A percentile compares a stretch with the other conserved stretches of the same genome.
Conservation (phyloP, 225 moss, liverwort and hornwort species). For the Physcomitrellopsis africana region DNA sequence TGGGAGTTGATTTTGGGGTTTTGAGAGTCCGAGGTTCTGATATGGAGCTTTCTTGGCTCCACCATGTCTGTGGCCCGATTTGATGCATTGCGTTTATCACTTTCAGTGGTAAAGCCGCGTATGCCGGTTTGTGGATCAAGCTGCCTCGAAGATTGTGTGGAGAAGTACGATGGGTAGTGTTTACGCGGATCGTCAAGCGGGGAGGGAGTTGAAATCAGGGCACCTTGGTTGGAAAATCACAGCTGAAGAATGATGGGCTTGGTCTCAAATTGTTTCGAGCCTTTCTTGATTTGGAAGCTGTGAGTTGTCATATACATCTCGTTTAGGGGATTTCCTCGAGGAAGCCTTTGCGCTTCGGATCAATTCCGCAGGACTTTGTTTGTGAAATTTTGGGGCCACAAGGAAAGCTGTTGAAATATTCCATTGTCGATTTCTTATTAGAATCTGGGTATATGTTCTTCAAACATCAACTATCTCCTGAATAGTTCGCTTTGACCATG, state of each 20-base stretch:
- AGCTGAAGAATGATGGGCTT: conserved; percentile 1
- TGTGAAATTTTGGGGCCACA: conserved; percentile 19
- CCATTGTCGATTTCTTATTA: conserved; percentile 20
- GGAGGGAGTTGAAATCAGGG: not conserved
- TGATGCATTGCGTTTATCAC: not conserved
- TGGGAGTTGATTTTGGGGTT: not conserved
- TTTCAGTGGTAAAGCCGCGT: not conserved
- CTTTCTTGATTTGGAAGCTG: not conserved
- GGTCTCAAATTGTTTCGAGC: not conserved
- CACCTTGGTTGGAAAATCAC: conserved; percentile 11
- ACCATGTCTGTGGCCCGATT: conserved; percentile 20
- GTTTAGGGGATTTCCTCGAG: not conserved
- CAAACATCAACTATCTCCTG: not conserved
- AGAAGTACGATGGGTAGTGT: conserved; percentile 17
- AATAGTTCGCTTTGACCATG: not conserved
- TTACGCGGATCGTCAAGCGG: conserved; percentile 2
- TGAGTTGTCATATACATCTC: not conserved
- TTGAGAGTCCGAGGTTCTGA: conserved; percentile 6
- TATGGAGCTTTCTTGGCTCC: conserved; percentile 1
- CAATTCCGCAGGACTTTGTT: conserved; percentile 26
- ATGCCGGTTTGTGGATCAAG: conserved; percentile 24
- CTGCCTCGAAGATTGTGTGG: not conserved
- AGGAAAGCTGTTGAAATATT: conserved; percentile 34
- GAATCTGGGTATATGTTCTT: conserved; percentile 7
- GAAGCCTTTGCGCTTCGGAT: not conserved